Evolutionary conservation across 2,329 filamentous ascomycete species (phyloP).

Genomic region (Apiospora kogelbergensis): DNA sequence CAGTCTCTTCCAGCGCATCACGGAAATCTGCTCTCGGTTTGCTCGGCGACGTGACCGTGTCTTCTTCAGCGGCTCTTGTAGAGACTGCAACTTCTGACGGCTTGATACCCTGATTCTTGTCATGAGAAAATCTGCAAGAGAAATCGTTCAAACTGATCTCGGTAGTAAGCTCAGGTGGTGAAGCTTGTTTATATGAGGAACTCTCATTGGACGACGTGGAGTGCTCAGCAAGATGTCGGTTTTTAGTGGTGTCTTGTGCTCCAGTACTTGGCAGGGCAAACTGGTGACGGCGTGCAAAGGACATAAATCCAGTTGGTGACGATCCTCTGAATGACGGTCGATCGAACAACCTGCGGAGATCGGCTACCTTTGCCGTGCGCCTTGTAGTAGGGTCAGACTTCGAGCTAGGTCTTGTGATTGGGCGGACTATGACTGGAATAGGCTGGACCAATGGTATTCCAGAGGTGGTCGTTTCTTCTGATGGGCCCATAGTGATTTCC

Average conservation of each 20-base stretch:
- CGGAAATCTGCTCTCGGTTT: slow-evolving; percentile 1
- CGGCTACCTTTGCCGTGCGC: slow-evolving; percentile 25
- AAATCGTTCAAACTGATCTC: slow-evolving; percentile 30
- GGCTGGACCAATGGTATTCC: background rate
- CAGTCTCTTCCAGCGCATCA: background rate
- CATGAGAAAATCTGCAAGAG: slow-evolving; percentile 17
- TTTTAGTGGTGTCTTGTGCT: background rate
- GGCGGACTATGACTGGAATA: background rate
- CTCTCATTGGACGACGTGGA: background rate
- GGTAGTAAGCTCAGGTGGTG: slow-evolving; percentile 26
- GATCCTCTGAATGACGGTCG: slow-evolving; percentile 17
- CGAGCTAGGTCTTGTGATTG: background rate
- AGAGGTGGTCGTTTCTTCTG: background rate
- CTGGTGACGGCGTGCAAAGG: slow-evolving; percentile 7
- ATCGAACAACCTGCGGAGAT: slow-evolving; percentile 31
- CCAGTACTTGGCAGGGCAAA: background rate
- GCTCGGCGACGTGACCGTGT: background rate
- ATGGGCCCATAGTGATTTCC: background rate
- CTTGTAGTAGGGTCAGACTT: background rate
- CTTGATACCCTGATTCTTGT: background rate
- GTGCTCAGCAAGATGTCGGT: background rate
- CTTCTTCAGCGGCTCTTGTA: background rate
- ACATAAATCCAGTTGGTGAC: slow-evolving; percentile 10
- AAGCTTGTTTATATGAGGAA: slow-evolving; percentile 16
- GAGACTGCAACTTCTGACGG: background rate